Evolutionary conservation across 306 rosid genomes (phyloP), one percentile per base, ranked within the genome.

Genomic region (Pyrus pyrifolia): DNA sequence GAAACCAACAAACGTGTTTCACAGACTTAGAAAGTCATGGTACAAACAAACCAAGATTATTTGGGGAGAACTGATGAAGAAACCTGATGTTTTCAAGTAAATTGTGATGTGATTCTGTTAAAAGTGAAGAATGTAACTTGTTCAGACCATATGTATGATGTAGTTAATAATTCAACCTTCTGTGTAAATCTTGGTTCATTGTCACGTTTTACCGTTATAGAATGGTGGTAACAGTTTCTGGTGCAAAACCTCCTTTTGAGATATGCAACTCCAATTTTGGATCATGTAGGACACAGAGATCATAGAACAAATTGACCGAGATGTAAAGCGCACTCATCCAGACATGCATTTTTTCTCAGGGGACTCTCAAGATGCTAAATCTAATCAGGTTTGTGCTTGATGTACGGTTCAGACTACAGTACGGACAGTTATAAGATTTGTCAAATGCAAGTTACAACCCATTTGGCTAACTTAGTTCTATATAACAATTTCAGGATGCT

Each of bases 241-340:
- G 30, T 22, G 61, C 51, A 22, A 18, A 21, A 15, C 14, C 27
- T 66, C 79, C 51, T 55, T 40, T 68, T 67, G 70, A 73, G 76
- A 67, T 75, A 67, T 68, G 49, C 81, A 70, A 64, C 57, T 70
- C 44, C 73, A 66, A 69, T 46, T 31, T 79, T 81, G 76, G 80
- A 55, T 79, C 80, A 69, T 88, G 83, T 68, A 96, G 99, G 99
- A 96, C 83, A 80, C 97, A 12, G 99, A 92, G 83, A 96, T 96
- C 79, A 89, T 96, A 74, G 98, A 96, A 72, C 99, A 96, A 87
- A 92, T 96, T 74, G 99, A 96, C 76, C 87, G 99, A 83, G 99
- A 96, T 80, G 99, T 96, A 67, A 92, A 79, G 87, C 99, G 99
- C 63, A 96, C 99, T 79, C 99, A 96, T 87, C 99, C 99, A 68